Conservation (phyloP, 805 yeast genomes). For the Metahyphopichia silvanorum region DNA sequence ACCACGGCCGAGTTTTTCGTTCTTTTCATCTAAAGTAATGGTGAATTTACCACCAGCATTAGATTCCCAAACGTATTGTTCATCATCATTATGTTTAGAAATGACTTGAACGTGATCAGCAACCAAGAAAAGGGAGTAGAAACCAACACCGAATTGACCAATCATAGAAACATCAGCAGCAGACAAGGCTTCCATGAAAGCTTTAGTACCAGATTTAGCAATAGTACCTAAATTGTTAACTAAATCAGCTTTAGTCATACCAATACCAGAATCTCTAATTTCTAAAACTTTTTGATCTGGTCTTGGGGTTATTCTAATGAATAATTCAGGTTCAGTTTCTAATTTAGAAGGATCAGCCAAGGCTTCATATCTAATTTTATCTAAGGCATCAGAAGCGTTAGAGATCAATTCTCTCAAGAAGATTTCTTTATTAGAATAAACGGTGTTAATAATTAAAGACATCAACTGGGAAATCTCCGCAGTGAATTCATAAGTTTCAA, state of each 20-base stretch:
- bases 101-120: slow-evolving; percentile 99
- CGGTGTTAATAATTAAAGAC: slow-evolving; percentile 99
- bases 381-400: slow-evolving; percentile 98
- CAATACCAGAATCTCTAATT: slow-evolving; percentile 99
- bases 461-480: slow-evolving; percentile 99
- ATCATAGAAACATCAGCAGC: slow-evolving; percentile 99
- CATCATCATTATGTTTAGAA: slow-evolving; percentile 98
- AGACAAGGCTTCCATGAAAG: slow-evolving; percentile 98
- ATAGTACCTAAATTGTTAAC: slow-evolving; percentile 99
- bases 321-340: slow-evolving; percentile 93
- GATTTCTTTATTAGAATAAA: slow-evolving; percentile 98
- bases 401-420: slow-evolving; percentile 98
- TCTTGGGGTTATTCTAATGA: slow-evolving; percentile 95
- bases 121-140: slow-evolving; percentile 98
- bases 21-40: slow-evolving; percentile 82
- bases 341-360: slow-evolving; percentile 86
- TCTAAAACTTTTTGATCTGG: slow-evolving; percentile 93
- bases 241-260: slow-evolving; percentile 99
- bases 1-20: slow-evolving; percentile 93
- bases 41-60: slow-evolving; percentile 99
- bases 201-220: slow-evolving; percentile 99
- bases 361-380: slow-evolving; percentile 96
- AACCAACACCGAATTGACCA: slow-evolving; percentile 99
- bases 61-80: slow-evolving; percentile 99
- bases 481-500: slow-evolving; percentile 93